phyloP scores from a whole-genome alignment of 2,329 filamentous ascomycete species.

The Orbilia quercus region DNA sequence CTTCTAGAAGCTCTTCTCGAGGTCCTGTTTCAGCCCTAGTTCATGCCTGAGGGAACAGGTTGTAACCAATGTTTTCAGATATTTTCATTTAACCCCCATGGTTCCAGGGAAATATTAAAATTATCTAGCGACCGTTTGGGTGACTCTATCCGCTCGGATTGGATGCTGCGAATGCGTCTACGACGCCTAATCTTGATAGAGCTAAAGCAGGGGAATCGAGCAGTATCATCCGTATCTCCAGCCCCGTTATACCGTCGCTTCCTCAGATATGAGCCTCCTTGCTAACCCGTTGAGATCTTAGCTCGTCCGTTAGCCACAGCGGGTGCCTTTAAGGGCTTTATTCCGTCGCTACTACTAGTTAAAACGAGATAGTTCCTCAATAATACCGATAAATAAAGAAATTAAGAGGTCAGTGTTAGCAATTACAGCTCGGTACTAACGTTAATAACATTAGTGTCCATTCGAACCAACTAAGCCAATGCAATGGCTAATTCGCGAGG shows the following conservation, averaged over 20 bases:
- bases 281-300: conserved; percentile 17
- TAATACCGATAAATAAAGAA: neutral
- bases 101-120: conserved; percentile 35
- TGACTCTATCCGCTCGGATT: conserved; percentile 45
- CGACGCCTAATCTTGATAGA: conserved; percentile 30
- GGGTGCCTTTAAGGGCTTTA: conserved; percentile 9
- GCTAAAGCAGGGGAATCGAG: conserved; percentile 39
- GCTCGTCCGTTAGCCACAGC: conserved; percentile 35
- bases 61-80: conserved; percentile 32
- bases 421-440: neutral
- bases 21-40: conserved; percentile 55
- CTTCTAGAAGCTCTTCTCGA: conserved; percentile 55
- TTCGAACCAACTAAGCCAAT: no score
- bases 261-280: conserved; percentile 24
- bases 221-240: conserved; percentile 26
- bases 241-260: conserved; percentile 30
- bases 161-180: conserved; percentile 40
- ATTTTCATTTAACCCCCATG: conserved; percentile 22
- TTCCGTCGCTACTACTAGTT: conserved; percentile 29
- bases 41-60: conserved; percentile 35
- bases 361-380: conserved; percentile 1
- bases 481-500: conserved; percentile 1
- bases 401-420: conserved; percentile 5
- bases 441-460: neutral
- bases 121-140: conserved; percentile 37